Conservation (phyloP, 139 green algal species). For the Chlamydomonas incerta region DNA sequence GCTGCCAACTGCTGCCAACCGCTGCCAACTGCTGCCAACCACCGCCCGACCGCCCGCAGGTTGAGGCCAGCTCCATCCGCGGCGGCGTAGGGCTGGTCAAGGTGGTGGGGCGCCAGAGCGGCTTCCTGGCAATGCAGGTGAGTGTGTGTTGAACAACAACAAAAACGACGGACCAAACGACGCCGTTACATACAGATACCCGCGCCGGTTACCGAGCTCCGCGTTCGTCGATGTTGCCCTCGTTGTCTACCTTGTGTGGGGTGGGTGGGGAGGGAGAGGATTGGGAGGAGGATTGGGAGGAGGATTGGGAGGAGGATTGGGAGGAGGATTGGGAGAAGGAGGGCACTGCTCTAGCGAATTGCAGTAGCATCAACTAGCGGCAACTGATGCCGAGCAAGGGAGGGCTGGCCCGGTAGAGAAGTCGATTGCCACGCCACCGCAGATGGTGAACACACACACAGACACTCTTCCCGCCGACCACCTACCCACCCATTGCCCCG, state of each 20-base stretch:
- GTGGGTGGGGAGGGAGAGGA: not conserved
- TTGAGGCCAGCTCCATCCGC: constrained; percentile 81
- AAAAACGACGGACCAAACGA: too few relatives aligned
- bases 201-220: too few relatives aligned
- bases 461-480: not conserved
- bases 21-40: constrained; percentile 65
- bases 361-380: too few relatives aligned
- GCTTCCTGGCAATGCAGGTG: constrained; percentile 90
- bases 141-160: not conserved
- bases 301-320: not conserved
- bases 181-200: too few relatives aligned
- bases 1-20: not conserved
- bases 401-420: too few relatives aligned
- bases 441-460: too few relatives aligned
- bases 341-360: too few relatives aligned
- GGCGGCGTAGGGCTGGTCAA: constrained; percentile 94
- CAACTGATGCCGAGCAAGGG: too few relatives aligned
- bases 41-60: constrained; percentile 66
- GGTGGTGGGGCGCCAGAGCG: constrained; percentile 89
- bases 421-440: too few relatives aligned
- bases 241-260: too few relatives aligned
- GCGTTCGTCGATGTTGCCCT: too few relatives aligned
- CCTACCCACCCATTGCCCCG: not conserved
- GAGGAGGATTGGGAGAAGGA: too few relatives aligned
- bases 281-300: not conserved